Percentiles rank a stretch among this genome's conserved stretches.
Conservation (phyloP, 2,329 filamentous ascomycete species). For the Purpureocillium takamizusanense region DNA sequence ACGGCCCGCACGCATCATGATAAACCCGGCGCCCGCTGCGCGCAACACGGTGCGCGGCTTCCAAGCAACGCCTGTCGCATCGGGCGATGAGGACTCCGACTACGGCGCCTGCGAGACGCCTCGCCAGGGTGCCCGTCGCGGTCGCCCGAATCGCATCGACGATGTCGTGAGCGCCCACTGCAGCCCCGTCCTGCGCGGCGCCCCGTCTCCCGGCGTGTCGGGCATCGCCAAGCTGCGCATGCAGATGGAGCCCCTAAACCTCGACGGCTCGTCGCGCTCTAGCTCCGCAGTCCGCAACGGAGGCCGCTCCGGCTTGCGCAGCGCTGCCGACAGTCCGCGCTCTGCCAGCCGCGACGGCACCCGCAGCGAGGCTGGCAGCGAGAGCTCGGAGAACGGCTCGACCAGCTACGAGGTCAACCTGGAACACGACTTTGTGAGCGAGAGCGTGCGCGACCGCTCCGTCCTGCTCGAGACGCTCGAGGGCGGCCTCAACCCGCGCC, state of each 20-base stretch:
- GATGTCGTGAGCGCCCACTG: conserved; percentile 55
- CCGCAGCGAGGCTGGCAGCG: conserved; percentile 42
- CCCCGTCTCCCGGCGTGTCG: conserved; percentile 46
- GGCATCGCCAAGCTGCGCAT: conserved; percentile 77
- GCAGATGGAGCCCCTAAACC: conserved; percentile 69
- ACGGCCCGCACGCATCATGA: conserved; percentile 29
- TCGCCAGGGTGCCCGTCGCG: conserved; percentile 26
- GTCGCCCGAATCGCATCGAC: conserved; percentile 32
- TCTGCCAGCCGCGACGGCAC: conserved; percentile 47
- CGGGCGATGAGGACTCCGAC: conserved; percentile 51
- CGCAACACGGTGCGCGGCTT: conserved; percentile 50
- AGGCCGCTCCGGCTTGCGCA: conserved; percentile 31
- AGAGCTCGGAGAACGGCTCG: conserved; percentile 55
- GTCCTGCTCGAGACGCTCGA: conserved; percentile 38
- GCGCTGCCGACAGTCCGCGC: conserved; percentile 41
- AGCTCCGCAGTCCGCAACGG: conserved; percentile 47
- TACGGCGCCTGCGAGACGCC: conserved; percentile 29
- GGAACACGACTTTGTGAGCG: conserved; percentile 76
- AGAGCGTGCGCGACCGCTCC: conserved; percentile 40
- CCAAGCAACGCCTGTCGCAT: conserved; percentile 41
- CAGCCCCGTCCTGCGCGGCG: conserved; percentile 48
- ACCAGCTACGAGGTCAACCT: conserved; percentile 81
- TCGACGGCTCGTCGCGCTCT: conserved; percentile 47
- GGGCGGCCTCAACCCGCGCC: conserved; percentile 44
- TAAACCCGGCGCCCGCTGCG: conserved; percentile 37